Percentiles rank a stretch among this genome's conserved stretches.
phyloP scores from a whole-genome alignment of 306 rosid genomes.

The Casuarina cunninghamiana region DNA sequence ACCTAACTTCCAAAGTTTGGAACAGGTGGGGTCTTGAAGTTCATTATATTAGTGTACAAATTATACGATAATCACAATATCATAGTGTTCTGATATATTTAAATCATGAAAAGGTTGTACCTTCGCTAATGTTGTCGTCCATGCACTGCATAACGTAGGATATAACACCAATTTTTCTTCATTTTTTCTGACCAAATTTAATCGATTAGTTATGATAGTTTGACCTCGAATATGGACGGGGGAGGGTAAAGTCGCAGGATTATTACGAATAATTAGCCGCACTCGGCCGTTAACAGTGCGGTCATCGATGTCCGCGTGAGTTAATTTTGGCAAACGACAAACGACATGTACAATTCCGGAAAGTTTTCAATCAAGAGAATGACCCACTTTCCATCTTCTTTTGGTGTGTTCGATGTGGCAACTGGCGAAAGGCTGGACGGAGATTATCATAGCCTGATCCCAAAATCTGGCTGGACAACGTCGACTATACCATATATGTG shows the following conservation, averaged over 20 bases:
- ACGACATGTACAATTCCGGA: background rate
- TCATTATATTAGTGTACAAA: background rate
- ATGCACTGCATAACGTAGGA: background rate
- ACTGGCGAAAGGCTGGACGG: constrained; percentile 5
- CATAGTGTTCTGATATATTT: background rate
- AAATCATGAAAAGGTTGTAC: background rate
- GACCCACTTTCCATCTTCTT: too few relatives aligned
- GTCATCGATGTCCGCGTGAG: constrained; percentile 17
- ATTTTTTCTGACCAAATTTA: background rate
- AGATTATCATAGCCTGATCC: constrained; percentile 2
- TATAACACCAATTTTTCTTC: too few relatives aligned
- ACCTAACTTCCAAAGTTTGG: too few relatives aligned
- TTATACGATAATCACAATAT: background rate
- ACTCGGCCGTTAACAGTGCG: background rate
- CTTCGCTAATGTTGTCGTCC: background rate
- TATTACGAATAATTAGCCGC: background rate
- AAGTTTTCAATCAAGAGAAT: background rate
- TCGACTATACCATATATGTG: constrained; percentile 21
- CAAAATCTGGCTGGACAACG: constrained; percentile 12
- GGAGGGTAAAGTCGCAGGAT: background rate
- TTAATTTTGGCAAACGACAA: background rate
- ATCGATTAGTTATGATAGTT: too few relatives aligned
- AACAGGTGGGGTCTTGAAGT: background rate
- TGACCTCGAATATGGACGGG: too few relatives aligned
- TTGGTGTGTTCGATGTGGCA: background rate